Conservation (phyloP, 179 eudicot genomes). For the Sideroxylon spinosum region DNA sequence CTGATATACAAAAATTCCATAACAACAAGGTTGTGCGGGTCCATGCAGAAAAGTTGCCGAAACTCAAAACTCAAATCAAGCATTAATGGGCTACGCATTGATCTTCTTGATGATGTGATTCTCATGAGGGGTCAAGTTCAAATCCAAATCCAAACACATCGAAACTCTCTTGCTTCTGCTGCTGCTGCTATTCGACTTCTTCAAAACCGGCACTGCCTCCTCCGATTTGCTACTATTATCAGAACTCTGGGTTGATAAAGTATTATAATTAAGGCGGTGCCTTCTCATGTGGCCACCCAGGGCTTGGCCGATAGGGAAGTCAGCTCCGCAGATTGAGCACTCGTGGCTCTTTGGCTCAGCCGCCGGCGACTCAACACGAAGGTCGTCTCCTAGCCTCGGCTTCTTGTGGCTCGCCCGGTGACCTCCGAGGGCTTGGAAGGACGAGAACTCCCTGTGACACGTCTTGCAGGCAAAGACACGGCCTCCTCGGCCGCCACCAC, state of each 20-base stretch:
- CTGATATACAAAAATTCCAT: no score
- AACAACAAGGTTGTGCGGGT: no score
- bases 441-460: conserved; percentile 37
- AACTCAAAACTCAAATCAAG: no score
- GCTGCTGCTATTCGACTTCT: neutral
- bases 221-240: neutral
- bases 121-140: no score
- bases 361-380: neutral
- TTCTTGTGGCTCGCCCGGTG: conserved; percentile 56
- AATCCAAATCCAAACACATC: no score
- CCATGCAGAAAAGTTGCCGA: no score
- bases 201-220: neutral
- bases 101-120: no score
- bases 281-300: conserved; percentile 59
- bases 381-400: conserved; percentile 19
- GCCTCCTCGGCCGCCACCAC: neutral
- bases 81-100: no score
- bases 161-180: no score
- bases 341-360: conserved; percentile 32
- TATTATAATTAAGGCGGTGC: conserved; percentile 16
- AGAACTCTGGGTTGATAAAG: no score
- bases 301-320: conserved; percentile 48
- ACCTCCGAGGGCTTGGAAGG: conserved; percentile 55
- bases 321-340: conserved; percentile 44
- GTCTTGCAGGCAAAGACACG: conserved; percentile 44